These are phyloP conservation scores for Aegilops umbellulata DNA, from an alignment of 176 grass and related monocot species.

Conservation along the genomic window DNA sequence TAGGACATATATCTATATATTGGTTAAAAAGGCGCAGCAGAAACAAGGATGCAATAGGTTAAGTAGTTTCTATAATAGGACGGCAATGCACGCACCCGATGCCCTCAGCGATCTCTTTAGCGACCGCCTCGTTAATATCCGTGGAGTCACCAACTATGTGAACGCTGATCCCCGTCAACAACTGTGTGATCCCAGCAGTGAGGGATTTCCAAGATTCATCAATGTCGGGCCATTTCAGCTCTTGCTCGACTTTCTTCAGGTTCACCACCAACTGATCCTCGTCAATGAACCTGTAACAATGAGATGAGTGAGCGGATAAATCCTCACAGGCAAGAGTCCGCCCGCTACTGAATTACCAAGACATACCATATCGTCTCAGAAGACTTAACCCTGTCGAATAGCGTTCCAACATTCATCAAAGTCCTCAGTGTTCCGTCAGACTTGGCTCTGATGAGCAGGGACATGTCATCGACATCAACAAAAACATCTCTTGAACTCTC, in stretches of 20 bases:
- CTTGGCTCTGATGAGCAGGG: slow-evolving; percentile 82
- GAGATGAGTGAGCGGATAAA: not conserved
- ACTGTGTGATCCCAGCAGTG: slow-evolving; percentile 63
- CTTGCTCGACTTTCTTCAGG: slow-evolving; percentile 76
- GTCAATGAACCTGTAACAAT: slow-evolving; percentile 73
- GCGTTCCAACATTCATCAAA: slow-evolving; percentile 58
- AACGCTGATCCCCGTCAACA: slow-evolving; percentile 76
- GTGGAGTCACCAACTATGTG: slow-evolving; percentile 81
- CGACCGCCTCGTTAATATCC: slow-evolving; percentile 75
- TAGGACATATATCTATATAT: not conserved
- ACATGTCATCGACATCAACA: slow-evolving; percentile 74
- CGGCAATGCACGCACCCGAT: slow-evolving; percentile 50
- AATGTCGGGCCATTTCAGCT: slow-evolving; percentile 92
- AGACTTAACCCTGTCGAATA: slow-evolving; percentile 87
- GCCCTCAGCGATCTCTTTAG: slow-evolving; percentile 72
- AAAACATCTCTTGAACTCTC: slow-evolving; percentile 75
- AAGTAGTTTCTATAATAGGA: not conserved
- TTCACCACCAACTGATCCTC: slow-evolving; percentile 87
- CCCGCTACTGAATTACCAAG: not conserved
- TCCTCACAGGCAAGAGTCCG: not conserved
- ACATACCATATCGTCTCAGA: slow-evolving; percentile 91
- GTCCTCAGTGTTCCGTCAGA: slow-evolving; percentile 67
- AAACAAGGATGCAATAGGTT: not conserved
- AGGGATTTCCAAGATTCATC: slow-evolving; percentile 94
- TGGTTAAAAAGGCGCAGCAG: not conserved